Evolutionary conservation across 2,329 filamentous ascomycete species (phyloP), one percentile per base, ranked within the genome.

Genomic region (Curvularia spicifera): DNA sequence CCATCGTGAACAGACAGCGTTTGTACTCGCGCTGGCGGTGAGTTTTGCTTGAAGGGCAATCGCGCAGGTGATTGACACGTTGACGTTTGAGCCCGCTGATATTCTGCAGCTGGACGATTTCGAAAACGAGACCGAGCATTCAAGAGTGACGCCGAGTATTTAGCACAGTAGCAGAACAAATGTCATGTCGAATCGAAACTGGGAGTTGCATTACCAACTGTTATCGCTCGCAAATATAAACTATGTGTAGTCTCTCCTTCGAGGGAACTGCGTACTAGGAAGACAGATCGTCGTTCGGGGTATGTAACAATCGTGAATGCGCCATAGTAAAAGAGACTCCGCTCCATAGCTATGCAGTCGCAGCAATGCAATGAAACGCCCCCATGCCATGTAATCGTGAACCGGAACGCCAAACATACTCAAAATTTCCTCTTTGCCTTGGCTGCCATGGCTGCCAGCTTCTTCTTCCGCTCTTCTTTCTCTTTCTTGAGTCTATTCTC

Each of bases 401-500:
- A 57, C 63, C 65, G 53, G 58, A 70, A 74, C 70, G 64, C 68
- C 72, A 22, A 49, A 60, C 42, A 53, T 60, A 18, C 53, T 68
- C 56, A 75, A 51, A 65, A 74, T 53, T 65, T 73, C 58, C 57
- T 68, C 68, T 74, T 76, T 29, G 63, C 65, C 24, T 69, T 69
- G 22, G 71, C 71, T 24, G 69, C 69, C 63, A 76, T 64, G 6
- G 66, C 70, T 50, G 56, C 9, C 1, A 76, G 64, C 60, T 71
- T 77, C 51, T 65, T 67, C 68, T 72, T 77, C 20, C 74, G 69
- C 59, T 75, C 75, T 49, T 73, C 71, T 51, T 78, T 78, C 57
- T 72, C 64, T 5, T 66, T 65, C 60, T 73, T 73, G 46, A 72
- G 60, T 29, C 74, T 67, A 35, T 79, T 73, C 64, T 78, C 89